Evolutionary conservation across 2,329 filamentous ascomycete species (phyloP).

Genomic region (Rhynchosporium secalis): DNA sequence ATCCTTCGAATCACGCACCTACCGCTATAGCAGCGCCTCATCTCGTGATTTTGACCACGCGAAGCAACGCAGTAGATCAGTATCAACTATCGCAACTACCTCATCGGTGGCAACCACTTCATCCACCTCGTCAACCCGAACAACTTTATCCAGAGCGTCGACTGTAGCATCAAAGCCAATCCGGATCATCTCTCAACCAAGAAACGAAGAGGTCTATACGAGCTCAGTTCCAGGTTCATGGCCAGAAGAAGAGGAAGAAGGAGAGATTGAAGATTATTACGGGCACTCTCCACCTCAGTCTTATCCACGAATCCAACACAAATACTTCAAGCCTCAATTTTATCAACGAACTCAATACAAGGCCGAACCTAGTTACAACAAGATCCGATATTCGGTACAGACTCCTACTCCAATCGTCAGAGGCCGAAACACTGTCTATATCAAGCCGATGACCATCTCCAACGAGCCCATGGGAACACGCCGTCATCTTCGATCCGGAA

Average conservation of each 20-base stretch:
- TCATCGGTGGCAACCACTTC: not conserved
- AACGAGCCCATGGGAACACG: not conserved
- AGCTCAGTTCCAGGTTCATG: constrained; percentile 2
- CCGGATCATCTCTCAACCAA: not conserved
- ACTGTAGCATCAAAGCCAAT: not conserved
- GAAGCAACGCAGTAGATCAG: not conserved
- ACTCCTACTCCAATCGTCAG: not conserved
- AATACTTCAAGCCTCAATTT: not conserved
- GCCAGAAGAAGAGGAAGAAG: not conserved
- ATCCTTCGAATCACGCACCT: constrained; percentile 8
- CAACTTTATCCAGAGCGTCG: not conserved
- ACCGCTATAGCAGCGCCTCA: constrained; percentile 5
- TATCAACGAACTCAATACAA: not conserved
- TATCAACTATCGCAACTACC: not conserved
- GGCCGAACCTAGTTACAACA: not conserved
- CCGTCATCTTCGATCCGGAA: constrained; percentile 3
- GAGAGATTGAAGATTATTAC: not conserved
- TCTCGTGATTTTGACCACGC: constrained; percentile 3
- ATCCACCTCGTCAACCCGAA: not conserved
- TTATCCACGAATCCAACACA: not conserved
- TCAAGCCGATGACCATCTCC: not conserved
- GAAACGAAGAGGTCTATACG: not conserved
- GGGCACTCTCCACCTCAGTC: not conserved
- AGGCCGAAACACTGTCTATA: not conserved
- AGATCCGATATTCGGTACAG: not conserved